phyloP scores from a whole-genome alignment of 1,284 basidiomycete species.

The Boletus sp. region DNA sequence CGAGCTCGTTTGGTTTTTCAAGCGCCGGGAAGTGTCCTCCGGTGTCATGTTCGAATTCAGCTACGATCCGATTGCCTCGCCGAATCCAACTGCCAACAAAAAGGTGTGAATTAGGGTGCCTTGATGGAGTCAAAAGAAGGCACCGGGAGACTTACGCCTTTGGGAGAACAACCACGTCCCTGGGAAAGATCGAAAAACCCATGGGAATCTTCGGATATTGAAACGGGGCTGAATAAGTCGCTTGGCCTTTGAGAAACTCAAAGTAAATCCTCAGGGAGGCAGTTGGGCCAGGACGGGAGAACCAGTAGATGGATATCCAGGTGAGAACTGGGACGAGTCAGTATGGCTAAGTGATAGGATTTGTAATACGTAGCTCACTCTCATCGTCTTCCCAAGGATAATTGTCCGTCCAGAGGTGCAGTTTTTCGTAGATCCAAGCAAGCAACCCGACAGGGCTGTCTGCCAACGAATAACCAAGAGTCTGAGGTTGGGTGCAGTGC shows the following conservation, averaged over 20 bases:
- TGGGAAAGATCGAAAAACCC: conserved; percentile 51
- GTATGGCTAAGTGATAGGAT: not conserved
- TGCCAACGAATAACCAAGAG: conserved; percentile 52
- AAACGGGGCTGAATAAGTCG: rapidly evolving
- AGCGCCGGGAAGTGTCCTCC: conserved; percentile 45
- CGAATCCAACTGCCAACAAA: conserved; percentile 24
- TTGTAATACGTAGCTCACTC: conserved; percentile 27
- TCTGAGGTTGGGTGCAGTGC: conserved; percentile 56
- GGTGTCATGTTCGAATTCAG: conserved; percentile 32
- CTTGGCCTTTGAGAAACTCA: conserved; percentile 30
- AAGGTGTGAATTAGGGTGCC: not conserved
- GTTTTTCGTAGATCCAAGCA: conserved; percentile 62
- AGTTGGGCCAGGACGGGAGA: conserved; percentile 54
- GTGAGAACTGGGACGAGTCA: conserved; percentile 42
- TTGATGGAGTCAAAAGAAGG: not conserved
- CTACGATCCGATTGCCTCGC: conserved; percentile 20
- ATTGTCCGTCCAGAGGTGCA: conserved; percentile 49
- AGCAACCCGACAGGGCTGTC: conserved; percentile 61
- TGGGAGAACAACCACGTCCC: conserved; percentile 41
- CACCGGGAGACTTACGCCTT: conserved; percentile 32
- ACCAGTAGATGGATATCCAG: conserved; percentile 61
- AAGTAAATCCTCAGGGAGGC: conserved; percentile 58
- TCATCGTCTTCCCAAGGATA: conserved; percentile 55
- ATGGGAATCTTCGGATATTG: conserved; percentile 38
- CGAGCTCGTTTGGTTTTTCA: conserved; percentile 38